Evolutionary conservation across 2,329 filamentous ascomycete genomes (phyloP), one percentile per base, ranked within the genome.

Genomic region (Calonectria pseudoreteaudii): DNA sequence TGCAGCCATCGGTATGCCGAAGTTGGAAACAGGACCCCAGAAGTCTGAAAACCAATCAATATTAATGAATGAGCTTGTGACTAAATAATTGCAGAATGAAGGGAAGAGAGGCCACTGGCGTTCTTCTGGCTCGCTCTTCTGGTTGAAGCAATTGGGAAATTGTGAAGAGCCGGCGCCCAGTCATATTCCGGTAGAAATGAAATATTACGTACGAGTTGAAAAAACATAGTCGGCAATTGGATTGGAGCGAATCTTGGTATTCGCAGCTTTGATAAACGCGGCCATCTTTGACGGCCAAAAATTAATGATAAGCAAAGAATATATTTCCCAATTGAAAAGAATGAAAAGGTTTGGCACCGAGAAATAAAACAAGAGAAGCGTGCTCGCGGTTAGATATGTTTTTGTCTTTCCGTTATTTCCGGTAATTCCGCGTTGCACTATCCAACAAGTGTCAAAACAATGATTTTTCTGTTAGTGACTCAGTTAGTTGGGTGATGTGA

Each of bases 11-110:
- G 94, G 94, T 81, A 97, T 96, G 85, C 94, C 94, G 83, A 97
- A 97, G 89, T 96, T 97, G 79, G 94, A 96, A 75, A 90, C 94
- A 65, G 94, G 94, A 67, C 94, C 94, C 94, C 94, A 97, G 88
- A 97, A 97, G 88, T 97, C 94, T 96, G 81, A 31, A 38, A 8
- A 18, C 14, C 4, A 26, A 2, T 1, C 4, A 26, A 2, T 1
- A 26, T 60, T 9, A 60, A 31, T 20, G 16, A 5, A 14, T 20
- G 31, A 60, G 0, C 20, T 13, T 11, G 23, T 7, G 26, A 13
- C 5, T 13, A 23, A 13, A n/a, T 5, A 47, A 47, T 47, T 1
- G n/a, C n/a, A n/a, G 3, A 47, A 38, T 16, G 13, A 26, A 20
- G 41, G 7, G 18, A 1, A 9, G 18, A 4, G 18, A 10, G 9